Percentiles rank a stretch among this genome's conserved stretches.
Conservation (phyloP, 345 rosid genomes). For the Eucalyptus urophylla region DNA sequence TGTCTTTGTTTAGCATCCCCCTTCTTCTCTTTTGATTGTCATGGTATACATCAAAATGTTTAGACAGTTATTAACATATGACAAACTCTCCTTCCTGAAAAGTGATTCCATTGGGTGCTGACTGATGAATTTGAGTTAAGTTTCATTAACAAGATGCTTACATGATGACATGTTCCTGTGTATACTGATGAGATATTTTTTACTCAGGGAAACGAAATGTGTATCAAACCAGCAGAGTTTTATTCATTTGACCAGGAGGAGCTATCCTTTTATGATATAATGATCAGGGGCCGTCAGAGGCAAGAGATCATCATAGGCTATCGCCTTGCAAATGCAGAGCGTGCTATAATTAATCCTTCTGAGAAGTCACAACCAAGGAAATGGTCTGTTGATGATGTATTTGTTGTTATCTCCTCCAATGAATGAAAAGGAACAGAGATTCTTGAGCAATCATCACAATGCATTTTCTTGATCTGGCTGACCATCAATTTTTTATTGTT, state of each 20-base stretch:
- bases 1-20: background rate
- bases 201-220: constrained; percentile 76
- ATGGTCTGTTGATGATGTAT: constrained; percentile 86
- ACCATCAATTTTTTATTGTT: background rate
- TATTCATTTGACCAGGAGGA: constrained; percentile 79
- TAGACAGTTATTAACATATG: background rate
- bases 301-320: constrained; percentile 65
- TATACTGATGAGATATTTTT: background rate
- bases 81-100: background rate
- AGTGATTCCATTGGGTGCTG: background rate
- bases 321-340: constrained; percentile 55
- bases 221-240: constrained; percentile 87
- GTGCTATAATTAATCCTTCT: constrained; percentile 66
- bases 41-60: background rate
- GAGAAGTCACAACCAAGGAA: constrained; percentile 45
- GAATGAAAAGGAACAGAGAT: constrained; percentile 6
- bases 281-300: constrained; percentile 68
- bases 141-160: background rate
- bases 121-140: background rate
- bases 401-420: constrained; percentile 66
- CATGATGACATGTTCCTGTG: background rate
- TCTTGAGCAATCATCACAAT: background rate
- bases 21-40: background rate
- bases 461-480: background rate
- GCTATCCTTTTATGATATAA: constrained; percentile 58